Percentiles rank a stretch among this genome's conserved stretches.
These are phyloP conservation scores for Coemansia sp. DNA, from an alignment of 192 early-diverging fungal species.

Conservation along the genomic window DNA sequence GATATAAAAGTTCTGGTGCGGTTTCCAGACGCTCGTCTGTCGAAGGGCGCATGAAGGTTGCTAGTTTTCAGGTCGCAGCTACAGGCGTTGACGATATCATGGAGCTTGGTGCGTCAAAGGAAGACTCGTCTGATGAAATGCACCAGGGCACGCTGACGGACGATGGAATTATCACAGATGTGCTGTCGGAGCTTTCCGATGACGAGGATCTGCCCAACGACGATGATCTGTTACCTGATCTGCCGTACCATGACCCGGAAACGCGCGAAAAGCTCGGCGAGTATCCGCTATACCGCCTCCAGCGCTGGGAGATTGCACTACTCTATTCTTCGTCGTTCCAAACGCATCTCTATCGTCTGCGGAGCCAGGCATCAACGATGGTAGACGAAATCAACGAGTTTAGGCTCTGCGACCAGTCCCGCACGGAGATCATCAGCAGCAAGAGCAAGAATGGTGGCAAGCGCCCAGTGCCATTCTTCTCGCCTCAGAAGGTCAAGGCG, in stretches of 20 bases:
- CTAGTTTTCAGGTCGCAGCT: not conserved
- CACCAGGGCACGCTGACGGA: constrained; percentile 5
- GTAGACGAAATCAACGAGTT: constrained; percentile 34
- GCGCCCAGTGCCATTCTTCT: constrained; percentile 50
- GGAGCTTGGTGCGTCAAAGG: not conserved
- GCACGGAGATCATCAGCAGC: constrained; percentile 9
- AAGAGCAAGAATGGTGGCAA: constrained; percentile 4
- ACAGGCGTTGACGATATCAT: constrained; percentile 1
- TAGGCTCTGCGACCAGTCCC: constrained; percentile 36
- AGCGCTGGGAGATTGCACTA: constrained; percentile 53
- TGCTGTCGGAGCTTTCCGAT: constrained; percentile 19
- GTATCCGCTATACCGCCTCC: constrained; percentile 47
- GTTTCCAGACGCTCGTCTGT: not conserved
- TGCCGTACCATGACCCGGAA: constrained; percentile 45
- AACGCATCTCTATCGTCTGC: constrained; percentile 31
- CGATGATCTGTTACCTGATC: constrained; percentile 26
- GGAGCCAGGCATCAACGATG: constrained; percentile 36
- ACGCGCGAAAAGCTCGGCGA: constrained; percentile 34
- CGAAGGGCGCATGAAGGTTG: not conserved
- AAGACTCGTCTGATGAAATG: not conserved
- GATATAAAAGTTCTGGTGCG: not conserved
- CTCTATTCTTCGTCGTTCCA: constrained; percentile 47
- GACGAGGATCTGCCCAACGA: constrained; percentile 16
- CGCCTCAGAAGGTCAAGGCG: constrained; percentile 39
- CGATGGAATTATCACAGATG: not conserved